These are phyloP conservation scores for Quercus bicolor DNA, from an alignment of 306 rosid genomes.

Conservation along the genomic window DNA sequence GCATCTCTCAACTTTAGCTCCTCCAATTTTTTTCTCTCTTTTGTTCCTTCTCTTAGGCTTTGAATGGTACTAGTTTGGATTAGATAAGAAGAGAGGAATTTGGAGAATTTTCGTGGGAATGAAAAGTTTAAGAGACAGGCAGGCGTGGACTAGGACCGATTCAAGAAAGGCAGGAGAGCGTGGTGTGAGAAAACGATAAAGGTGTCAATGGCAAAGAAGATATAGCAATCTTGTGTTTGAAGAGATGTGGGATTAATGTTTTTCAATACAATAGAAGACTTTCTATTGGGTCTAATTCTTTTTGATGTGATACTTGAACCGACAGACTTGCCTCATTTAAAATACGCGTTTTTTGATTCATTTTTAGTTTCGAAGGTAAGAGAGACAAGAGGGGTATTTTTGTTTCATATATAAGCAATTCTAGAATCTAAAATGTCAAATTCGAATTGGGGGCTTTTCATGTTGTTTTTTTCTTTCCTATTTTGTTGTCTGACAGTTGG, in stretches of 20 bases:
- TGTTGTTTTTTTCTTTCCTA: background rate
- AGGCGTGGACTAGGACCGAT: slow-evolving; percentile 54
- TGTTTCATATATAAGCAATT: background rate
- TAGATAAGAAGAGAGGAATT: background rate
- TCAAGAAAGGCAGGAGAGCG: slow-evolving; percentile 47
- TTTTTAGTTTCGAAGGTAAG: background rate
- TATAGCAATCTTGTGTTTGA: slow-evolving; percentile 9
- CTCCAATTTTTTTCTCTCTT: background rate
- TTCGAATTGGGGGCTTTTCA: background rate
- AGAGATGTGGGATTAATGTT: slow-evolving; percentile 14
- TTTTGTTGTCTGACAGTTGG: slow-evolving; percentile 5
- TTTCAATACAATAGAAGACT: slow-evolving; percentile 3
- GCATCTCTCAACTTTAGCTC: slow-evolving; percentile 34
- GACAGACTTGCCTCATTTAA: background rate
- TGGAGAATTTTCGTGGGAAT: background rate
- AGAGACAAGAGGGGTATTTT: background rate
- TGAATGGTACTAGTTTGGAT: background rate
- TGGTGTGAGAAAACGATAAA: background rate
- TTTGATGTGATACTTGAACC: background rate
- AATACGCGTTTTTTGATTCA: slow-evolving; percentile 5
- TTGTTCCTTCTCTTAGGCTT: background rate
- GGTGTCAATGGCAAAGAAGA: background rate
- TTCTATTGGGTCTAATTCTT: background rate
- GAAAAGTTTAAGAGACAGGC: slow-evolving; percentile 5
- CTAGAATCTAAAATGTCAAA: slow-evolving; percentile 21